Conservation (phyloP, 2,329 filamentous ascomycete genomes). For the Verticillium nonalfalfae region DNA sequence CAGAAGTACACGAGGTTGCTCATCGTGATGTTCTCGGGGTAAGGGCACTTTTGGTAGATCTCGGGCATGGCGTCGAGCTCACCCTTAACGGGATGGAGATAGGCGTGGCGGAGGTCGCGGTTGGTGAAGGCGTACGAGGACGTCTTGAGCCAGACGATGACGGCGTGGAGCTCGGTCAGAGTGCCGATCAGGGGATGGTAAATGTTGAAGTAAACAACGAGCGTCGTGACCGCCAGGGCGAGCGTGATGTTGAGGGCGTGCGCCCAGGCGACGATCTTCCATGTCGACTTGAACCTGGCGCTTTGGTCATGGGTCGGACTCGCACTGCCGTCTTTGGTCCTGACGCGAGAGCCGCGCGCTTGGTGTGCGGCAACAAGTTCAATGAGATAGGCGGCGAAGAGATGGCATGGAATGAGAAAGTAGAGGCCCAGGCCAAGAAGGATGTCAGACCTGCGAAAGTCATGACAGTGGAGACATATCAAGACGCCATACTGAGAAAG, state of each 20-base stretch:
- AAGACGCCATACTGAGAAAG: conserved; percentile 78
- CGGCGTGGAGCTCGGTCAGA: conserved; percentile 80
- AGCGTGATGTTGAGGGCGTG: conserved; percentile 81
- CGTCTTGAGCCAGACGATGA: conserved; percentile 94
- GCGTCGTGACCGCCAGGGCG: conserved; percentile 73
- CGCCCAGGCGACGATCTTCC: conserved; percentile 72
- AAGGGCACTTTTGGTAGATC: conserved; percentile 77
- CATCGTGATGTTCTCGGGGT: conserved; percentile 86
- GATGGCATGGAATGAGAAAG: conserved; percentile 81
- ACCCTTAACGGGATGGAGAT: conserved; percentile 66
- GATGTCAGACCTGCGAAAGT: conserved; percentile 75
- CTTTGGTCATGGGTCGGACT: conserved; percentile 55
- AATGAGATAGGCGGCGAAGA: conserved; percentile 85
- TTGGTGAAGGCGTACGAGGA: conserved; percentile 97
- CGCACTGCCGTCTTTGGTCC: conserved; percentile 41
- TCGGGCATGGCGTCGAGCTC: conserved; percentile 68
- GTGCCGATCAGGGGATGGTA: conserved; percentile 93
- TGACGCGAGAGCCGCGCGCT: conserved; percentile 61
- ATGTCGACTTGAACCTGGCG: conserved; percentile 65
- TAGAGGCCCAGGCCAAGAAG: conserved; percentile 72
- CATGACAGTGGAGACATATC: conserved; percentile 85
- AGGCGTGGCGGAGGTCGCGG: conserved; percentile 85
- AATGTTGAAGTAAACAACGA: conserved; percentile 83
- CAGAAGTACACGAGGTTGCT: conserved; percentile 90
- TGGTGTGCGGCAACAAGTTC: conserved; percentile 77